Evolutionary conservation across 352 stramenopile species (phyloP).

Genomic region (Pythium dissimile): DNA sequence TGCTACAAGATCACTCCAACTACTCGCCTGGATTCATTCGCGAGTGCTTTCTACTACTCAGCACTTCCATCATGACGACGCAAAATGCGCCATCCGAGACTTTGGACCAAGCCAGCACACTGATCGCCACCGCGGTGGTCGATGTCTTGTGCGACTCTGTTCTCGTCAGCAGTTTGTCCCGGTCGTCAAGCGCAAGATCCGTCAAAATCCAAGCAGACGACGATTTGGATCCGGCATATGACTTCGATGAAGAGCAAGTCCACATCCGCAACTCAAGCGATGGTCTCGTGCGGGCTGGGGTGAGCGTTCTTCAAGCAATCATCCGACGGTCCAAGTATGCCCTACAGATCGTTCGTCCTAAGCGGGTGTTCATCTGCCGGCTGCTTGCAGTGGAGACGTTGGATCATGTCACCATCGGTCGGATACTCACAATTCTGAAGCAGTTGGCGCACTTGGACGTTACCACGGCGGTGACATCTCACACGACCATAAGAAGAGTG

Average conservation of each 20-base stretch:
- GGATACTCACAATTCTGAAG: conserved; percentile 62
- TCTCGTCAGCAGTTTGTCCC: conserved; percentile 50
- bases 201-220: conserved; percentile 8
- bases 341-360: conserved; percentile 55
- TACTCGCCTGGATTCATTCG: conserved; percentile 55
- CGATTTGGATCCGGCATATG: conserved; percentile 34
- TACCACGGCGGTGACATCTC: conserved; percentile 3
- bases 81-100: conserved; percentile 57
- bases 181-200: conserved; percentile 4
- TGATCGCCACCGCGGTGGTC: conserved; percentile 46
- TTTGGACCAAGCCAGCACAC: conserved; percentile 51
- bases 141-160: conserved; percentile 55
- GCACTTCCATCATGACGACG: conserved; percentile 68
- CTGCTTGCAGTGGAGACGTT: conserved; percentile 70
- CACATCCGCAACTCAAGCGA: conserved; percentile 62
- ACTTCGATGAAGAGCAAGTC: conserved; percentile 59
- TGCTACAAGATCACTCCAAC: conserved; percentile 48
- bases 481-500: background rate
- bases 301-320: conserved; percentile 70
- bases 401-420: conserved; percentile 65
- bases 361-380: conserved; percentile 68
- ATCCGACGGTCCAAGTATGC: conserved; percentile 68
- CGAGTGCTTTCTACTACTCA: conserved; percentile 75
- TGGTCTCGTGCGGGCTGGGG: conserved; percentile 59
- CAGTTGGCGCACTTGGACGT: conserved; percentile 52